These are phyloP conservation scores for Rutidosis leptorrhynchoides DNA, from an alignment of 129 eudicot genomes.

Conservation along the genomic window DNA sequence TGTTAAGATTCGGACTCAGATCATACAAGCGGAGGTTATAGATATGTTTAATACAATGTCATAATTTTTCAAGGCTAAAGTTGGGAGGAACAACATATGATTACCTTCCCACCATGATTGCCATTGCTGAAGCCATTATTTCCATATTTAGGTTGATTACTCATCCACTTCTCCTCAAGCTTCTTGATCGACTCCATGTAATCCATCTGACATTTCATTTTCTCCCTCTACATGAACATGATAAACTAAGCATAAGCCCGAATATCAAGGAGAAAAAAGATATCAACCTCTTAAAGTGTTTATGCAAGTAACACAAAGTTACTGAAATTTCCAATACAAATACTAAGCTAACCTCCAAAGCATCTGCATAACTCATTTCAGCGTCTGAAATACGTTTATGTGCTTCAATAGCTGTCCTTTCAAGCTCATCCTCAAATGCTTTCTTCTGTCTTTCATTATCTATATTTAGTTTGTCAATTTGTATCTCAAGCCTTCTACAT, in stretches of 20 bases:
- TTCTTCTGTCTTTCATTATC: conserved; percentile 83
- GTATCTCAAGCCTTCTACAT: conserved; percentile 74
- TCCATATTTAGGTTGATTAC: conserved; percentile 57
- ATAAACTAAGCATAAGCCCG: conserved; percentile 6
- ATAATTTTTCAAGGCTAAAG: not conserved
- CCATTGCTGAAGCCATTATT: conserved; percentile 42
- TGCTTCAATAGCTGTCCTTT: conserved; percentile 64
- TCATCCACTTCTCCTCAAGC: conserved; percentile 88
- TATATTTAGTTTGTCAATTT: conserved; percentile 70
- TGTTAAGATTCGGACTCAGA: not conserved
- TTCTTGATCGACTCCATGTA: conserved; percentile 86
- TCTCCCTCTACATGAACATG: conserved; percentile 56
- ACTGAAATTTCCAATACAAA: not conserved
- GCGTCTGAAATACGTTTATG: conserved; percentile 63
- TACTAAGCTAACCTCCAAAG: conserved; percentile 50
- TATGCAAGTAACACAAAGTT: not conserved
- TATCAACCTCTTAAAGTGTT: not conserved
- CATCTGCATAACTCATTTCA: conserved; percentile 65
- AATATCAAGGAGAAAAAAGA: not conserved
- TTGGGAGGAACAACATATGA: not conserved
- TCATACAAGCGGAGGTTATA: not conserved
- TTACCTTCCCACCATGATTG: conserved; percentile 49
- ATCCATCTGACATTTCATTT: conserved; percentile 87
- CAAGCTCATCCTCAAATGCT: conserved; percentile 69
- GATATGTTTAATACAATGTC: not conserved